Evolutionary conservation across 192 early-diverging fungal genomes (phyloP).

Genomic region (Coemansia aciculifera): DNA sequence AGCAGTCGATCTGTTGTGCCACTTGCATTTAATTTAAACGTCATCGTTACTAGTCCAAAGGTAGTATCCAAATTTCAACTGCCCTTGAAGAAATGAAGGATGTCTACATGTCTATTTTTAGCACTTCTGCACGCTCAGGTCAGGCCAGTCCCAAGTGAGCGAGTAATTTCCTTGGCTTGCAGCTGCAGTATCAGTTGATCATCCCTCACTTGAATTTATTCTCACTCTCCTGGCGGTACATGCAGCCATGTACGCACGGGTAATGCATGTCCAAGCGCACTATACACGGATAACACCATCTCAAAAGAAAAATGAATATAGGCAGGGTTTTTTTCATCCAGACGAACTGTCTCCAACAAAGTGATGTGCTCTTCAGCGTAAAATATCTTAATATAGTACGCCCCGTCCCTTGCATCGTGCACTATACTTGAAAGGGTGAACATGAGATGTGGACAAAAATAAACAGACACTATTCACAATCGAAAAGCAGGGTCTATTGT

Average conservation of each 20-base stretch:
- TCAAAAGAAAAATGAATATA: neutral
- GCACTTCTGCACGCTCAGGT: neutral
- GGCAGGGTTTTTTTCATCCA: neutral
- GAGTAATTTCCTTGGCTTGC: neutral
- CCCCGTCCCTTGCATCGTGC: slow-evolving; percentile 19
- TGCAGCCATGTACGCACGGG: slow-evolving; percentile 1
- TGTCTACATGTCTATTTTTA: neutral
- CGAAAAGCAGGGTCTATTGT: neutral
- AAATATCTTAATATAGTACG: neutral
- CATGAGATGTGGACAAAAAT: neutral
- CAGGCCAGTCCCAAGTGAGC: neutral
- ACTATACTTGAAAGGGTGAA: slow-evolving; percentile 11
- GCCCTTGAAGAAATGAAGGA: neutral
- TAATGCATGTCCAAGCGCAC: neutral
- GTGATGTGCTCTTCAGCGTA: neutral
- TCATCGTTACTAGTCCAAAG: neutral
- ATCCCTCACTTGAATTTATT: neutral
- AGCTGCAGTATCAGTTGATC: neutral
- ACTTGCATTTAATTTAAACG: neutral
- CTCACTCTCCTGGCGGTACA: neutral
- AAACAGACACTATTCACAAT: neutral
- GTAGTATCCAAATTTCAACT: neutral
- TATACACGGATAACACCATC: neutral
- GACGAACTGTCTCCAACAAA: neutral
- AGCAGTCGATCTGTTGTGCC: neutral